Base-by-base conservation (phyloP, 73 alveolate species). In the Paramecium pentaurelia region DNA sequence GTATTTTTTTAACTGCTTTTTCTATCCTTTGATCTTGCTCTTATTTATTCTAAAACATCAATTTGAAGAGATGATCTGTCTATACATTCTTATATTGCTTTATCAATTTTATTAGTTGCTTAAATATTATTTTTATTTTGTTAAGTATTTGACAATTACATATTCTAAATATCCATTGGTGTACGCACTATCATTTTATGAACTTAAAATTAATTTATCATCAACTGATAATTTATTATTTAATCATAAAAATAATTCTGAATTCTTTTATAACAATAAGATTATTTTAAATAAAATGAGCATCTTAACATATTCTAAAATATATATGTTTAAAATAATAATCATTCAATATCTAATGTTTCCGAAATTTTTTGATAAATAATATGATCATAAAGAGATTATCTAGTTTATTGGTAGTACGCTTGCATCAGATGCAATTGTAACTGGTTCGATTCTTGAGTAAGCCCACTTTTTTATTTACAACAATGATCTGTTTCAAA, bases 1-100 rank as follows among this genome's bases (percentile, higher is more conserved):
- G 10, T 58, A 58, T 58, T 68, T 68, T 68, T 68, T 16, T 36
- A 28, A 32, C 54, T 34, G 11, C 85, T 68, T 36, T 75, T 36
- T 42, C 60, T 75, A 16, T 75, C 88, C 27, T 75, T 75, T 30
- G 88, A 75, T 75, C 88, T 75, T 36, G 88, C 88, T 38, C 88
- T 37, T 38, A 75, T 36, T 38, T 75, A 64, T n/a, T 28, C 51
- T n/a, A 20, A 28, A 64, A 64, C 84, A 64, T 64, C 84, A 2
- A 64, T 34, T 64, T 64, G 9, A 0, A 32, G 6, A 6, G 28
- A 30, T 64, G 84, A 60, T 60, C 84, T 64, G 25, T 64, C 25
- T 32, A 64, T 34, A 28, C 84, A 64, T 28, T 64, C 84, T 34
- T 64, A 14, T 14, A 25, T 64, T 34, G 9, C 12, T 64, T 54